Percentiles rank a stretch among this genome's conserved stretches.
These are phyloP conservation scores for Leptographium galeiforme DNA, from an alignment of 2,329 filamentous ascomycete species.

Conservation along the genomic window DNA sequence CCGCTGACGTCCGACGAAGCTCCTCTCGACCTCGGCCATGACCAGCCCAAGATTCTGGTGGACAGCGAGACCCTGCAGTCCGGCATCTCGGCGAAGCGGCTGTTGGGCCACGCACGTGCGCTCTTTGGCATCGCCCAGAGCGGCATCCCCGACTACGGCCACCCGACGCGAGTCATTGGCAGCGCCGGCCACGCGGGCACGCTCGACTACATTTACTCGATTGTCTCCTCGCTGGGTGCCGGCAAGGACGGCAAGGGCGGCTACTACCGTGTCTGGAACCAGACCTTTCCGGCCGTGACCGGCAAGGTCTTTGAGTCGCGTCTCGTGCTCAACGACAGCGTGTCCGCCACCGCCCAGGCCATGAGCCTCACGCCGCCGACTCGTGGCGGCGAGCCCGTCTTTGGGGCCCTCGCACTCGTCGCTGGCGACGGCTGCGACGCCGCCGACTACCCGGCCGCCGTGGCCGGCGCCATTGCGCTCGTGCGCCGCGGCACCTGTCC, in stretches of 20 bases:
- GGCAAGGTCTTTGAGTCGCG: constrained; percentile 46
- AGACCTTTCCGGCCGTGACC: constrained; percentile 49
- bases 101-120: constrained; percentile 44
- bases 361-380: constrained; percentile 59
- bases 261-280: constrained; percentile 51
- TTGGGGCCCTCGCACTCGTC: constrained; percentile 46
- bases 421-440: constrained; percentile 48
- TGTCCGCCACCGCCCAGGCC: constrained; percentile 35
- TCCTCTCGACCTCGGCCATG: neutral
- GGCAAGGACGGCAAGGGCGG: constrained; percentile 6
- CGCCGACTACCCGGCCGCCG: constrained; percentile 46
- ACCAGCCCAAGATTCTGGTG: constrained; percentile 13
- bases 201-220: constrained; percentile 46
- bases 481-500: constrained; percentile 56
- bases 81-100: constrained; percentile 39
- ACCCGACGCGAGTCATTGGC: constrained; percentile 59
- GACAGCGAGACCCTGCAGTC: constrained; percentile 42
- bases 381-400: constrained; percentile 41
- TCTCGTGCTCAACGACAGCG: constrained; percentile 39
- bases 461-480: constrained; percentile 54
- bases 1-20: neutral
- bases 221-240: constrained; percentile 37
- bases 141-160: constrained; percentile 46
- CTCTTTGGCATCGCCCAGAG: constrained; percentile 50
- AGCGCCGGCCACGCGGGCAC: constrained; percentile 52